phyloP scores from a whole-genome alignment of 2,329 filamentous ascomycete species.

The Rugonectria rugulosa region DNA sequence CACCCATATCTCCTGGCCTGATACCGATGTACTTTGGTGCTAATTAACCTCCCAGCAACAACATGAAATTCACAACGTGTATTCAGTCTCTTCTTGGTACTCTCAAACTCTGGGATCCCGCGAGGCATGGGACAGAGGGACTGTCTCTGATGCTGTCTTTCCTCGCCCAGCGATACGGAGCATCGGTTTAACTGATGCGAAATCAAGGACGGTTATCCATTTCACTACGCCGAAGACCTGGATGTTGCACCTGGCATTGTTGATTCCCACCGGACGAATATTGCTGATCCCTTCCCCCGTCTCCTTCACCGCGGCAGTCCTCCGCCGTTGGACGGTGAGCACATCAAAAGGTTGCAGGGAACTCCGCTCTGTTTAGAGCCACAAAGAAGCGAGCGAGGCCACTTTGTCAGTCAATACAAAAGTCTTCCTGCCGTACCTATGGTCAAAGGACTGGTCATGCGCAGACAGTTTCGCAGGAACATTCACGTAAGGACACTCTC shows the following conservation, averaged over 20 bases:
- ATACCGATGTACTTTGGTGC: conserved; percentile 6
- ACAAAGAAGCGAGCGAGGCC: conserved; percentile 10
- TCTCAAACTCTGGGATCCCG: conserved; percentile 26
- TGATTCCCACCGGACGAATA: conserved; percentile 14
- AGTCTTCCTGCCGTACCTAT: conserved; percentile 24
- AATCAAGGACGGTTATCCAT: conserved; percentile 17
- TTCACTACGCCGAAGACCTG: conserved; percentile 25
- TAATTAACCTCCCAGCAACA: conserved; percentile 21
- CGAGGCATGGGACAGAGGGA: conserved; percentile 22
- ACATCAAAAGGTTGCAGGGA: conserved; percentile 21
- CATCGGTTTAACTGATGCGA: conserved; percentile 22
- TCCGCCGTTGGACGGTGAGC: conserved; percentile 2
- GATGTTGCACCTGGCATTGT: conserved; percentile 13
- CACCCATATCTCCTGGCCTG: conserved; percentile 12
- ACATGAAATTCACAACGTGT: conserved; percentile 22
- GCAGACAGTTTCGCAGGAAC: conserved; percentile 23
- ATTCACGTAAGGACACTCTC: conserved; percentile 19
- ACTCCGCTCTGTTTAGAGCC: conserved; percentile 19
- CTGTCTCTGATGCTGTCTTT: conserved; percentile 24
- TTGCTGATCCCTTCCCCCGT: background rate
- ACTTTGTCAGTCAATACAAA: conserved; percentile 13
- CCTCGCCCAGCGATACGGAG: conserved; percentile 25
- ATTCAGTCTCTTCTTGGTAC: conserved; percentile 21
- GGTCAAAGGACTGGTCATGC: conserved; percentile 25
- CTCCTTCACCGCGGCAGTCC: background rate